These are phyloP conservation scores for Teratosphaeria destructans DNA, from an alignment of 2,329 filamentous ascomycete species.

Conservation along the genomic window DNA sequence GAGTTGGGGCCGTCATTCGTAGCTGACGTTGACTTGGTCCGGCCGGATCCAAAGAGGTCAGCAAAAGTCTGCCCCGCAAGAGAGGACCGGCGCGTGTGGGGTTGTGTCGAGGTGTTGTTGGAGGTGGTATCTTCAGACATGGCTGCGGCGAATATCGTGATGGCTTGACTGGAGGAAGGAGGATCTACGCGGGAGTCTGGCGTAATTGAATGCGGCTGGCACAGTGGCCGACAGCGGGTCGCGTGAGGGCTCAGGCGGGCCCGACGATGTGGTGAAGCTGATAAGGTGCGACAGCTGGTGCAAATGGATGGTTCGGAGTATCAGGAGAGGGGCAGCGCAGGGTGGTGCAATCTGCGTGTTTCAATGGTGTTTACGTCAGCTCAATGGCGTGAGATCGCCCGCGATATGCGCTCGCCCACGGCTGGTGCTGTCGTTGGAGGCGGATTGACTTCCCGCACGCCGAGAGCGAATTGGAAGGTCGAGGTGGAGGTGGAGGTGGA, in stretches of 20 bases:
- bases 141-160: not conserved
- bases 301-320: not conserved
- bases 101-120: conserved; percentile 12
- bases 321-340: not conserved
- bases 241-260: not conserved
- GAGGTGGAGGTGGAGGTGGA: not conserved
- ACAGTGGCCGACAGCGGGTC: not conserved
- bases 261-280: not conserved
- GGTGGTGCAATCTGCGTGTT: not conserved
- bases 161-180: not conserved
- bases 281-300: not conserved
- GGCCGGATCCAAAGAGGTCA: conserved; percentile 35
- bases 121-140: conserved; percentile 30
- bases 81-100: conserved; percentile 34
- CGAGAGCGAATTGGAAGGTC: not conserved
- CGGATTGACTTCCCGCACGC: not conserved
- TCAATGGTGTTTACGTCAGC: not conserved
- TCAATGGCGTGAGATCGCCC: not conserved
- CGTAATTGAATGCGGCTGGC: not conserved
- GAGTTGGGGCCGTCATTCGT: conserved; percentile 10
- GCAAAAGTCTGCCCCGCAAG: conserved; percentile 40
- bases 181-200: not conserved
- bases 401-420: not conserved
- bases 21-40: conserved; percentile 14
- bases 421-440: not conserved